phyloP scores from a whole-genome alignment of 2,329 filamentous ascomycete genomes.

The Pseudocercospora vitis region DNA sequence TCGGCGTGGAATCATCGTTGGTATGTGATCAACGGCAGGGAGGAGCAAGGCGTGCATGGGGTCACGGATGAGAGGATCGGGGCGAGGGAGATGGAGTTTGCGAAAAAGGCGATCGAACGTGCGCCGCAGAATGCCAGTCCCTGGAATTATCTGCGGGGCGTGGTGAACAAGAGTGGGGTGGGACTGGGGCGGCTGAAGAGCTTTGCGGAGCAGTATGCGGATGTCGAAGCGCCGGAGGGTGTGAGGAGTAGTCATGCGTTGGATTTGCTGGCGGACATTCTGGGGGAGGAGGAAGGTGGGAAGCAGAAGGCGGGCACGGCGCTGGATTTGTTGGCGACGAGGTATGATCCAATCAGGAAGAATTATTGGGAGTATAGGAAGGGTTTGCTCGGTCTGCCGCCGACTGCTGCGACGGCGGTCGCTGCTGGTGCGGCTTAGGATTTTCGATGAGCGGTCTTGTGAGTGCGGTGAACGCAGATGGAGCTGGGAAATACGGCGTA shows the following conservation, averaged over 20 bases:
- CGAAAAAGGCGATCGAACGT: constrained; percentile 68
- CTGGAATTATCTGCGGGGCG: constrained; percentile 87
- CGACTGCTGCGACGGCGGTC: background rate
- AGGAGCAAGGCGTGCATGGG: constrained; percentile 36
- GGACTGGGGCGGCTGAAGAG: constrained; percentile 51
- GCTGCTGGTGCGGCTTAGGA: constrained; percentile 7
- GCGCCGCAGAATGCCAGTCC: constrained; percentile 92
- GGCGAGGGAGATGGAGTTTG: constrained; percentile 68
- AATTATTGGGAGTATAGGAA: constrained; percentile 90
- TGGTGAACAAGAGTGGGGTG: constrained; percentile 65
- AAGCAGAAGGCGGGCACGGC: constrained; percentile 66
- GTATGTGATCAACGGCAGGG: constrained; percentile 74
- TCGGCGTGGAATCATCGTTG: constrained; percentile 97
- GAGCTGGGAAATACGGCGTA: background rate
- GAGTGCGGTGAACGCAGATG: background rate
- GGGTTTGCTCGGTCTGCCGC: constrained; percentile 43
- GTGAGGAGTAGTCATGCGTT: constrained; percentile 64
- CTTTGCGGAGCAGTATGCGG: constrained; percentile 57
- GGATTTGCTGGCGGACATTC: constrained; percentile 71
- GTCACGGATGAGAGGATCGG: constrained; percentile 56
- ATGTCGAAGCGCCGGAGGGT: constrained; percentile 47
- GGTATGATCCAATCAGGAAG: constrained; percentile 85
- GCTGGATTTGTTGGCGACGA: constrained; percentile 71
- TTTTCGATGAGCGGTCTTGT: background rate
- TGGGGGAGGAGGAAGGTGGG: constrained; percentile 53